Evolutionary conservation across 2,329 filamentous ascomycete species (phyloP).

Genomic region (Arthrobotrys conoides): DNA sequence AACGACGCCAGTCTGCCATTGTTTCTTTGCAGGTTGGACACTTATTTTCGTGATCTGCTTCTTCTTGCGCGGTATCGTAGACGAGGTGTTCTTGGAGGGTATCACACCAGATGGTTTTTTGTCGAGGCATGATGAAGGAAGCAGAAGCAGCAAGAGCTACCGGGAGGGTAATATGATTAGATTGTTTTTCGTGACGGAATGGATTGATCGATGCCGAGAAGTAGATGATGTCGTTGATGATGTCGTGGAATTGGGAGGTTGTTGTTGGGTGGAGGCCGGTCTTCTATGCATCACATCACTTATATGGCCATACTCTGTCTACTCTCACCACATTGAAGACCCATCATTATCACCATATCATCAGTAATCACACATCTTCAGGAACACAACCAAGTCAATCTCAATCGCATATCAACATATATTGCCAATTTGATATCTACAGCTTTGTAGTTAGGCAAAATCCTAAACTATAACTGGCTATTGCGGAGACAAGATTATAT

Average conservation of each 20-base stretch:
- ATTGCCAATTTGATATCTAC: too few relatives aligned
- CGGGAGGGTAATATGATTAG: background rate
- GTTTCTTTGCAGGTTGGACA: background rate
- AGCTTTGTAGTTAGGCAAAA: background rate
- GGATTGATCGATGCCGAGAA: background rate
- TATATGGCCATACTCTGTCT: background rate
- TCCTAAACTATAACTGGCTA: background rate
- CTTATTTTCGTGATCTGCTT: background rate
- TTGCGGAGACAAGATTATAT: background rate
- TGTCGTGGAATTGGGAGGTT: conserved; percentile 5
- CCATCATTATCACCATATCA: too few relatives aligned
- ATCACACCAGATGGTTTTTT: conserved; percentile 16
- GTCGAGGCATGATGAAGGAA: background rate
- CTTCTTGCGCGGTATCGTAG: conserved; percentile 3
- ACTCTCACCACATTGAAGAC: background rate
- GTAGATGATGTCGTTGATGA: conserved; percentile 12
- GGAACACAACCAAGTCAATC: too few relatives aligned
- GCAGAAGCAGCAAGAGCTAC: background rate
- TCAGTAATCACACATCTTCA: too few relatives aligned
- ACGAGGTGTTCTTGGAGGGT: background rate
- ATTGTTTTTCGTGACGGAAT: background rate
- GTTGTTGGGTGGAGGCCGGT: background rate
- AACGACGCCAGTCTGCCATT: conserved; percentile 9
- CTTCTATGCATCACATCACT: background rate
- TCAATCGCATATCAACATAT: too few relatives aligned